Percentiles rank a stretch among this genome's conserved stretches.
phyloP scores from a whole-genome alignment of 1,139 yeast genomes.

The Geotrichum aggregatum region DNA sequence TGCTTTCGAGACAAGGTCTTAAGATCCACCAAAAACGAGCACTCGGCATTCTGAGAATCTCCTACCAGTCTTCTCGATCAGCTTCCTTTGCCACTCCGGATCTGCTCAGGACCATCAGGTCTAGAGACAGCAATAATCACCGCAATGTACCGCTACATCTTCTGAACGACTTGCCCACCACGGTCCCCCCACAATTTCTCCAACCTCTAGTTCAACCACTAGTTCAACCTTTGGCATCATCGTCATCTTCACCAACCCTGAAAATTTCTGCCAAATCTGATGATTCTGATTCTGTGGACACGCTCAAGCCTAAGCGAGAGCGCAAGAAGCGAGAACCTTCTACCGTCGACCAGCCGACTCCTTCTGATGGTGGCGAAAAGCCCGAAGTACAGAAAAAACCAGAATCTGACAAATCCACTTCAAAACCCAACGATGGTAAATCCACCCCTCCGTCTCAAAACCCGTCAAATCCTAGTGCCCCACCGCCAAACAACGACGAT shows the following conservation, averaged over 20 bases:
- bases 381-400: not conserved
- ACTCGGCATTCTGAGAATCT: slow-evolving; percentile 2
- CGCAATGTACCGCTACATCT: slow-evolving; percentile 8
- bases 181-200: not conserved
- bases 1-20: slow-evolving; percentile 15
- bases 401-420: slow-evolving; percentile 9
- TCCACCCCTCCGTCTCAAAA: not conserved
- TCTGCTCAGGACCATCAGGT: not conserved
- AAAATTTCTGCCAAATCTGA: slow-evolving; percentile 14
- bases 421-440: not conserved
- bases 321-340: slow-evolving; percentile 13
- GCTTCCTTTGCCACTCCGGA: slow-evolving; percentile 10
- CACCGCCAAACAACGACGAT: slow-evolving; percentile 5
- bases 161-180: not conserved
- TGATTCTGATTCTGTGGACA: slow-evolving; percentile 10
- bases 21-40: slow-evolving; percentile 9
- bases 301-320: slow-evolving; percentile 11
- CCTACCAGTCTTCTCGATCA: slow-evolving; percentile 2
- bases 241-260: not conserved
- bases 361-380: slow-evolving; percentile 4
- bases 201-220: not conserved
- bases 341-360: not conserved
- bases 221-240: not conserved
- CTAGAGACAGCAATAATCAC: not conserved
- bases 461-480: slow-evolving; percentile 3